A percentile compares a stretch with the other conserved stretches of the same genome.
Evolutionary conservation across 345 rosid genomes (phyloP).

Genomic region (Acer campestre): DNA sequence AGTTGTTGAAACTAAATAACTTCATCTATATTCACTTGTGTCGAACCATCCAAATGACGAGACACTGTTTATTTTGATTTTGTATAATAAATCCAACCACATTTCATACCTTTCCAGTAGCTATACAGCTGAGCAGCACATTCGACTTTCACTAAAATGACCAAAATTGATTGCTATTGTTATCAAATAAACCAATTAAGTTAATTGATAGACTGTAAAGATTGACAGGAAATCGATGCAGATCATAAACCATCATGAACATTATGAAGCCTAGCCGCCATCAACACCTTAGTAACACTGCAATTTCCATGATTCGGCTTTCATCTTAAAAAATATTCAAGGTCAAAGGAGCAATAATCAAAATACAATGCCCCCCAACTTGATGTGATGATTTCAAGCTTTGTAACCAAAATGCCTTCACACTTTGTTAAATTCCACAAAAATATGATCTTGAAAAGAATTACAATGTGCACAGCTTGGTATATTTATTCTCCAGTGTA

Average conservation of each 20-base stretch:
- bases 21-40: neutral
- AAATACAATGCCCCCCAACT: no score
- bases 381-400: neutral
- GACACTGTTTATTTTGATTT: no score
- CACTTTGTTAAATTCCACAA: neutral
- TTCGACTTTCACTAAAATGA: neutral
- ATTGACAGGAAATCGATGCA: neutral
- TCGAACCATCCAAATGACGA: neutral
- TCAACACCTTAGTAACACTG: neutral
- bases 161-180: neutral
- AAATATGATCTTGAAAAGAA: neutral
- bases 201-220: neutral
- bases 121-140: neutral
- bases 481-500: neutral
- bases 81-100: neutral
- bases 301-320: neutral
- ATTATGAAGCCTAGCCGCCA: neutral
- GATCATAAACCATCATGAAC: neutral
- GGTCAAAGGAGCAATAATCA: neutral
- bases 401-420: conserved; percentile 1
- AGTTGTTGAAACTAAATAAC: conserved; percentile 6
- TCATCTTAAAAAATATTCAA: neutral
- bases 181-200: neutral
- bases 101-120: neutral
- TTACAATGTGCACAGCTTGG: neutral